Base-by-base conservation (phyloP, 2,329 filamentous ascomycete species). In the Graphiopsis chlorocephala region DNA sequence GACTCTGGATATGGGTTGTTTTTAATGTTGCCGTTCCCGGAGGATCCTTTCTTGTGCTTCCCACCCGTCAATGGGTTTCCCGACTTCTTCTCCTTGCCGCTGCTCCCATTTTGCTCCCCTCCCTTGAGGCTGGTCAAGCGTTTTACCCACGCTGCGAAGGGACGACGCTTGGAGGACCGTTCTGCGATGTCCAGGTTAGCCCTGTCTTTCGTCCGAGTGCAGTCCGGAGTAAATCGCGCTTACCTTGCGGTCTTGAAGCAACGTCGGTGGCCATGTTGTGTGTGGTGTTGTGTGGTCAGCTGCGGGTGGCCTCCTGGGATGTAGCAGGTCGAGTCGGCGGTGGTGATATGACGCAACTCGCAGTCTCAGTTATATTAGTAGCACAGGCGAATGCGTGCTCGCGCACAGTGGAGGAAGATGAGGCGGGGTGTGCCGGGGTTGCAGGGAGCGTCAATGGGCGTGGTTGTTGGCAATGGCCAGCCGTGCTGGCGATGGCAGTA, bases 61-160 rank as follows among this genome's bases (percentile, higher is more conserved):
- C 67, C 68, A 58, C 65, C 58, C 53, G 66, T 69, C 47, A 69
- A 58, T 12, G 66, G 64, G 42, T 56, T 62, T 29, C 62, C 63
- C 29, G 65, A 74, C 71, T 81, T 80, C 74, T 81, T 82, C 67
- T 75, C 76, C 62, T 77, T 69, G 64, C 65, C 59, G 29, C 64
- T 67, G 48, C 60, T 62, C 3, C 70, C 66, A 17, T 70, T 74
- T 17, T 82, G 78, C 66, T 87, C 84, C 68, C 85, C 86, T 33
- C 88, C 90, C 78, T 96, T 97, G 79, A 97, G 89, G 76, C 90
- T 94, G 67, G 93, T 89, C 64, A 98, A 86, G 74, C 93, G 93
- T 83, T 93, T 96, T 83, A 99, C 92, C 90, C 94, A 96, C 70
- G 89, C 91, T 55, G 93, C 87, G 76, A 98, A 98, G 26, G 93